Base-by-base conservation (phyloP, 1,284 basidiomycete species). In the Heterobasidion occidentale region DNA sequence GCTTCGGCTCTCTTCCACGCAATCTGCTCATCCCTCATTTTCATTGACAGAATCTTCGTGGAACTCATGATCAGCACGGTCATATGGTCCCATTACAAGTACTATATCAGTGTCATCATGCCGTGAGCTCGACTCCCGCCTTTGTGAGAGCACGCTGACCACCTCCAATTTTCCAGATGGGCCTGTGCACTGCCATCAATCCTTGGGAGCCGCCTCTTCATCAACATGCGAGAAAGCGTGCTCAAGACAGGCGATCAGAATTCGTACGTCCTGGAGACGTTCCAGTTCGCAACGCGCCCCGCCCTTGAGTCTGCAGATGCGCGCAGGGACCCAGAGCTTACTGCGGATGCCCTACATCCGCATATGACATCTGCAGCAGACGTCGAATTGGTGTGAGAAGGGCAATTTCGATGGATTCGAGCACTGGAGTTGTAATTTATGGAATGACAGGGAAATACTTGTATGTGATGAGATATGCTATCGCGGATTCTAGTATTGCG, bases 91-190 rank as follows among this genome's bases (percentile, higher is more conserved):
- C 56, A 44, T 11, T 58, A 54, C 9, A 63, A 64, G 7, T 27
- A 56, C 9, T 67, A n/a, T n/a, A 64, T 69, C 56, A 64, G 64
- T 48, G 53, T 65, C 35, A 54, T 68, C 53, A 65, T 64, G 56
- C 67, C 67, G 67, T 68, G 46, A 17, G 67, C 60, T n/a, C 14
- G n/a, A 27, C 7, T 33, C 17, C n/a, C 15, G 0, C 53, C 45
- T 33, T 49, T 36, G n/a, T 19, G 17, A 38, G 7, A n/a, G 17
- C 27, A 34, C 9, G 55, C 46, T 49, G 17, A 34, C 20, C 42
- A 34, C 17, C 17, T 36, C 9, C 33, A 17, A 38, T 12, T 7
- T 12, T 9, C 12, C 53, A 68, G 67, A 3, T 68, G 67, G 67
- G 65, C 65, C 11, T 36, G 54, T 9, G 60, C 62, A n/a, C 52